These are phyloP conservation scores for Fraxinus sp. DNA, from an alignment of 305 asterid species.

Conservation along the genomic window DNA sequence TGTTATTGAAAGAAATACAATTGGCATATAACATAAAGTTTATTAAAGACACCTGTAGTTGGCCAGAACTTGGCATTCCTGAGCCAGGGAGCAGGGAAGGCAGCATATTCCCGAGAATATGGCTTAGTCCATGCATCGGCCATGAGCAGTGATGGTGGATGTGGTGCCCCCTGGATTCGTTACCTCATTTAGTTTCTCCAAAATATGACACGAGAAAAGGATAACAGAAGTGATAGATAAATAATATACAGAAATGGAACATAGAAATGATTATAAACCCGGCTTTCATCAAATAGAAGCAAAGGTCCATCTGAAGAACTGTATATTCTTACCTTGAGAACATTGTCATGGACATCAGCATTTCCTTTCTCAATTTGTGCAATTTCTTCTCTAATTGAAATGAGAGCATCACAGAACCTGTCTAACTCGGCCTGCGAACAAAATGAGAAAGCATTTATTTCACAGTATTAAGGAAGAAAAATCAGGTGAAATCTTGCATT, in stretches of 20 bases:
- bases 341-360: slow-evolving; percentile 74
- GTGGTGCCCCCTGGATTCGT: slow-evolving; percentile 78
- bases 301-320: slow-evolving; percentile 3
- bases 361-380: slow-evolving; percentile 78
- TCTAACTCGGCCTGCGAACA: slow-evolving; percentile 80
- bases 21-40: not conserved
- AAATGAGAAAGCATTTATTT: slow-evolving; percentile 12
- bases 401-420: slow-evolving; percentile 88
- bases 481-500: not conserved
- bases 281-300: not conserved
- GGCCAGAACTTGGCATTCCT: slow-evolving; percentile 95
- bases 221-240: not conserved
- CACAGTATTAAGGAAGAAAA: not conserved
- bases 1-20: not conserved
- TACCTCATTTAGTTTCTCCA: slow-evolving; percentile 24
- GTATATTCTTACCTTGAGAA: slow-evolving; percentile 69
- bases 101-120: slow-evolving; percentile 89
- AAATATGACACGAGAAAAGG: not conserved
- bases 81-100: slow-evolving; percentile 94
- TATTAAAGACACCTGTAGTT: slow-evolving; percentile 53
- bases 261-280: not conserved
- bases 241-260: not conserved
- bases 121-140: slow-evolving; percentile 93
- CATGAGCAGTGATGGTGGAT: slow-evolving; percentile 92
- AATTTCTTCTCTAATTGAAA: slow-evolving; percentile 92